Evolutionary conservation across 768 basidiomycete species (phyloP), one percentile per base, ranked within the genome.

Genomic region (Rhizopogon vulgaris): DNA sequence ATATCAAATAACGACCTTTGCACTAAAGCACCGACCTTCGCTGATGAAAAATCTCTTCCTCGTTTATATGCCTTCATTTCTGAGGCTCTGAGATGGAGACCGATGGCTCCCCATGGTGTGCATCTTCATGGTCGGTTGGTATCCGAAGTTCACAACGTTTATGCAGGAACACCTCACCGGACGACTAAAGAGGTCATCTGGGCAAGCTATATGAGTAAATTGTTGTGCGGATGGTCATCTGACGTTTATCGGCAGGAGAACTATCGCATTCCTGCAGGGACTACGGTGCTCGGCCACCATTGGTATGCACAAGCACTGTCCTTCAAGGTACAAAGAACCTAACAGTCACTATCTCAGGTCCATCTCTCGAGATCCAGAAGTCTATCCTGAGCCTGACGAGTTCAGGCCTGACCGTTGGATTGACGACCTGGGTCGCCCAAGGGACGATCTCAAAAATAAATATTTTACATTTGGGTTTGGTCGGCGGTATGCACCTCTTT

Each of bases 361-460:
- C 5, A 40, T 40, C 39, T 54, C 55, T 3, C 58, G 60, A 1
- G 63, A 65, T 36, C 64, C 64, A 4, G 54, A 61, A 0, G 60
- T 57, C 8, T 65, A 65, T 48, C 64, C 63, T 0, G 53, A 65
- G 1, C 61, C 82, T 1, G 79, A 85, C 49, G 58, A 25, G 12
- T 84, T 85, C 61, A 64, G 76, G 34, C 81, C 81, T 1, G 71
- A 77, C 53, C 69, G 82, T 9, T 85, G 83, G 82, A 49, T 83
- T 14, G 52, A 51, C 27, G 53, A 58, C 4, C 68, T 78, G 0
- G 77, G 77, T 0, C 68, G 62, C 25, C 53, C 82, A 6, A 66
- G 70, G 18, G 75, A 73, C 12, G 79, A 80, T 34, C 54, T 81
- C 7, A 77, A 73, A 56, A 64, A 71, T 6, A 77, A 73, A 56